These are phyloP conservation scores for Phytophthora colocasiae DNA, from an alignment of 352 stramenopile genomes.

Conservation along the genomic window DNA sequence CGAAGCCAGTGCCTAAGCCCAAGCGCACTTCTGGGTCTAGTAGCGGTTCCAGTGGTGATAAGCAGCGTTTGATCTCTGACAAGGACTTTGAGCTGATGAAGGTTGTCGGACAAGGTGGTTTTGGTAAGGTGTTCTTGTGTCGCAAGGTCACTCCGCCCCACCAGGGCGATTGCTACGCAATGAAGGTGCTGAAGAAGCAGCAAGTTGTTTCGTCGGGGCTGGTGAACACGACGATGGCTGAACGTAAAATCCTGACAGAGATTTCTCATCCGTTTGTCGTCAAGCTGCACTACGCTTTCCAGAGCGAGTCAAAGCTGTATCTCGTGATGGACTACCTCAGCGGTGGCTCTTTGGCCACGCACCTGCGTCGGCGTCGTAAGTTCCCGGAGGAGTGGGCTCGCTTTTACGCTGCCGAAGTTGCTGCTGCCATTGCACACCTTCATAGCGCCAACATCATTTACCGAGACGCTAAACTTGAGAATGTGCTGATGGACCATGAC, in stretches of 20 bases:
- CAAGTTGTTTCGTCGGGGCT: constrained; percentile 91
- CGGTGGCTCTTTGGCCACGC: constrained; percentile 89
- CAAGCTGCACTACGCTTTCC: constrained; percentile 95
- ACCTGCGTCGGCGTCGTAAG: constrained; percentile 88
- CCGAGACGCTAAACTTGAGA: constrained; percentile 96
- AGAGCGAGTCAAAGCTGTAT: constrained; percentile 93
- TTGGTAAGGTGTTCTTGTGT: constrained; percentile 98
- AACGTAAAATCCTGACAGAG: constrained; percentile 92
- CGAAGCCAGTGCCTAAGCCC: constrained; percentile 68
- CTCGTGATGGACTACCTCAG: constrained; percentile 95
- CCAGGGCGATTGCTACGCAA: constrained; percentile 96
- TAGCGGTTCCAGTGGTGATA: constrained; percentile 30
- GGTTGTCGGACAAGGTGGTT: constrained; percentile 97
- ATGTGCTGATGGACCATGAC: constrained; percentile 95
- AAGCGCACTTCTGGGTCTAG: constrained; percentile 29
- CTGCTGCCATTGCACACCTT: constrained; percentile 88
- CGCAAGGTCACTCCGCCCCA: constrained; percentile 91
- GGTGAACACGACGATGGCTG: constrained; percentile 94
- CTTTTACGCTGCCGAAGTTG: constrained; percentile 97
- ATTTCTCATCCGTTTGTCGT: constrained; percentile 95
- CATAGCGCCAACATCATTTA: constrained; percentile 97
- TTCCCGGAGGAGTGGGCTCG: constrained; percentile 91
- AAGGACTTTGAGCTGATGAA: constrained; percentile 97
- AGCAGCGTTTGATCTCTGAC: constrained; percentile 68
- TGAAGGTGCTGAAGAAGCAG: constrained; percentile 98